A percentile compares a stretch with the other conserved stretches of the same genome.
Evolutionary conservation across 345 rosid species (phyloP).

Genomic region (Camelina sativa): DNA sequence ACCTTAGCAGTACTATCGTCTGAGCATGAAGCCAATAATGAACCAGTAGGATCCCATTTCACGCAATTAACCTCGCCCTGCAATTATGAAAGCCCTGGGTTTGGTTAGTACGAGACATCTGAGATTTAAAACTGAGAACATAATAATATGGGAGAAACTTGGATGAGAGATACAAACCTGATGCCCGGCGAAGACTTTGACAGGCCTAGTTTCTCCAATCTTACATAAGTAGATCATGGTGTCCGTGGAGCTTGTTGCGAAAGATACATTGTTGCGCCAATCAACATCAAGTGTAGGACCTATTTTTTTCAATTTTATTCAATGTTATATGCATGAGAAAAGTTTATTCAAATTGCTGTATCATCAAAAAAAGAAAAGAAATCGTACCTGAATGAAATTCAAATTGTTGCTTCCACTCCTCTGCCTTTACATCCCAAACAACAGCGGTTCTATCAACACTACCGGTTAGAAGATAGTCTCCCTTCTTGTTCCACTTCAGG

Average conservation of each 20-base stretch:
- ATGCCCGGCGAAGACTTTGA: constrained; percentile 88
- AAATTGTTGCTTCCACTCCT: constrained; percentile 95
- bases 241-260: constrained; percentile 97
- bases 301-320: constrained; percentile 34
- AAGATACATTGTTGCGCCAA: constrained; percentile 96
- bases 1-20: constrained; percentile 99
- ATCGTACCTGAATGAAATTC: constrained; percentile 80
- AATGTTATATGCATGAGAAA: constrained; percentile 9
- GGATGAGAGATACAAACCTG: constrained; percentile 58
- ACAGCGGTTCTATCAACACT: constrained; percentile 96
- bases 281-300: constrained; percentile 99
- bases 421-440: constrained; percentile 97
- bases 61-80: constrained; percentile 99
- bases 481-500: constrained; percentile 99
- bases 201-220: constrained; percentile 82
- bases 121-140: constrained; percentile 12
- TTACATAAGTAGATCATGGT: constrained; percentile 92
- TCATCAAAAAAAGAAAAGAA: background rate
- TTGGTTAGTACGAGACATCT: constrained; percentile 28
- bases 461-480: constrained; percentile 98
- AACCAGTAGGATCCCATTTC: constrained; percentile 99
- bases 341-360: background rate
- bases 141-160: constrained; percentile 17
- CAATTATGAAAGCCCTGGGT: constrained; percentile 37
- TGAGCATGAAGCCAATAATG: constrained; percentile 93